A percentile compares a stretch with the other conserved stretches of the same genome.
Evolutionary conservation across 352 stramenopile genomes (phyloP).

Genomic region (Globisporangium rhizosaccharum): DNA sequence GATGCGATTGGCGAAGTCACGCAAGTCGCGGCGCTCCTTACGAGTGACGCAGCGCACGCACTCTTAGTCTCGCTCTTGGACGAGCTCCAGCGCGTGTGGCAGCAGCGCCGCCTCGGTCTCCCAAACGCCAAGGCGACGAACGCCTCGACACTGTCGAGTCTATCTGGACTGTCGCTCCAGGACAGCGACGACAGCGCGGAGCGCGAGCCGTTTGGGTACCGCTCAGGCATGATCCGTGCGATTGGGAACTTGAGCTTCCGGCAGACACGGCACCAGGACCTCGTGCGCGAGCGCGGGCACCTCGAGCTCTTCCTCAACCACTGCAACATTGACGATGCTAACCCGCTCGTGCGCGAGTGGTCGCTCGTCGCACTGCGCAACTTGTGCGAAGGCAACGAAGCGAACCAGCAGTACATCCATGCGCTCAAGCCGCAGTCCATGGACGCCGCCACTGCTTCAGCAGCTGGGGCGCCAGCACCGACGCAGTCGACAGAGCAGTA

Average conservation of each 20-base stretch:
- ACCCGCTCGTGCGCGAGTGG: constrained; percentile 87
- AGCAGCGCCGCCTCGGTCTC: constrained; percentile 24
- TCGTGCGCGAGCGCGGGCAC: constrained; percentile 66
- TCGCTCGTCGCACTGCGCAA: constrained; percentile 86
- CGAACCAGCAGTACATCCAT: constrained; percentile 64
- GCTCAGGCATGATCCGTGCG: constrained; percentile 70
- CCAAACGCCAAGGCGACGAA: constrained; percentile 10
- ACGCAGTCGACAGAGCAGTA: background rate
- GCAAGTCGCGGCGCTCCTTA: constrained; percentile 11
- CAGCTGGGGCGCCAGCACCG: background rate
- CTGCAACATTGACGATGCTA: constrained; percentile 86
- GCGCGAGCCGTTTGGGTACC: constrained; percentile 58
- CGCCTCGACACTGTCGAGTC: constrained; percentile 1
- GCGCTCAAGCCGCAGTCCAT: constrained; percentile 57
- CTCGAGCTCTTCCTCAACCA: constrained; percentile 85
- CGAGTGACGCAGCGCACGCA: constrained; percentile 3
- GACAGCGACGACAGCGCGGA: background rate
- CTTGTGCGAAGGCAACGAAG: constrained; percentile 82
- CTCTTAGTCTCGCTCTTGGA: constrained; percentile 41
- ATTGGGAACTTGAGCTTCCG: constrained; percentile 83
- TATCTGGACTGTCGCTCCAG: too few relatives aligned
- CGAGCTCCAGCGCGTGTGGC: constrained; percentile 61
- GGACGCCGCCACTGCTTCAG: background rate
- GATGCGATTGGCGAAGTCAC: constrained; percentile 65
- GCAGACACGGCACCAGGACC: constrained; percentile 59